These are phyloP conservation scores for Suillus subluteus DNA, from an alignment of 768 basidiomycete genomes.

Conservation along the genomic window DNA sequence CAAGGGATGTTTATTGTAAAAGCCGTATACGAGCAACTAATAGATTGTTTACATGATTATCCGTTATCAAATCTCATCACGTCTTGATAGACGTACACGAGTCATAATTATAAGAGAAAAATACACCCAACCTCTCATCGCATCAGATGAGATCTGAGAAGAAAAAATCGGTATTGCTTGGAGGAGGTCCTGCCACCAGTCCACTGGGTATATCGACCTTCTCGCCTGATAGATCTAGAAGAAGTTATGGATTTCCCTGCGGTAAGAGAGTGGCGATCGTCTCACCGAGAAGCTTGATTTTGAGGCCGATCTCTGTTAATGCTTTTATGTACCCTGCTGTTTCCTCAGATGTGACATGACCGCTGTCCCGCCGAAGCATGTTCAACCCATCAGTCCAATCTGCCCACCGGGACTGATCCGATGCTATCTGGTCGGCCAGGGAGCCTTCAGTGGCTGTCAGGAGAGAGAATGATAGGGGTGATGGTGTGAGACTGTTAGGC, in stretches of 20 bases:
- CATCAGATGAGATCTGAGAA: slow-evolving; percentile 62
- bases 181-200: slow-evolving; percentile 76
- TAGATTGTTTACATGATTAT: slow-evolving; percentile 25
- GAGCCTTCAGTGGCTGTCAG: slow-evolving; percentile 71
- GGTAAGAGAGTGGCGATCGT: slow-evolving; percentile 11
- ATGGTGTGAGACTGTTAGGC: slow-evolving; percentile 54
- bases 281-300: slow-evolving; percentile 86
- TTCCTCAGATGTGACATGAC: slow-evolving; percentile 82
- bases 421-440: slow-evolving; percentile 78
- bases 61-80: slow-evolving; percentile 17
- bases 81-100: slow-evolving; percentile 16
- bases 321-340: slow-evolving; percentile 86
- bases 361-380: slow-evolving; percentile 80
- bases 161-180: slow-evolving; percentile 81
- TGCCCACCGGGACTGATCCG: slow-evolving; percentile 79
- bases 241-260: slow-evolving; percentile 7
- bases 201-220: slow-evolving; percentile 87
- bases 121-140: slow-evolving; percentile 27
- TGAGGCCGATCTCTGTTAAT: slow-evolving; percentile 88
- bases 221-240: slow-evolving; percentile 84
- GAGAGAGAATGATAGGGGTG: slow-evolving; percentile 78
- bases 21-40: slow-evolving; percentile 26
- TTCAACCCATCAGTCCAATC: slow-evolving; percentile 96
- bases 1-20: slow-evolving; percentile 26
- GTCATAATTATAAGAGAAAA: slow-evolving; percentile 13